Base-by-base conservation (phyloP, 1,284 basidiomycete genomes). In the Ceratobasidium papillatum region DNA sequence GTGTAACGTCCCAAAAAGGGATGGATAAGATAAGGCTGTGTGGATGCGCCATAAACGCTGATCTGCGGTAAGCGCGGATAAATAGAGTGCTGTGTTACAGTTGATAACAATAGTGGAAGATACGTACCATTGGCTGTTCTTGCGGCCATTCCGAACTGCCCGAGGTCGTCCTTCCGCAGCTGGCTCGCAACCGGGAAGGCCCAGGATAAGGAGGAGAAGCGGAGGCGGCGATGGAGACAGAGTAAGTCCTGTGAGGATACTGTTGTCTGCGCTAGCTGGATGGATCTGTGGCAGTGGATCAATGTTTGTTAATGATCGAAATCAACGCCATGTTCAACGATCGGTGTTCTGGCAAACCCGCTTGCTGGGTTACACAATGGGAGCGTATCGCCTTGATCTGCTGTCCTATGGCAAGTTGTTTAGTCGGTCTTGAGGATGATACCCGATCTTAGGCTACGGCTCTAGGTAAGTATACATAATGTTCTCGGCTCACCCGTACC, bases 281-380 rank as follows among this genome's bases (percentile, higher is more conserved):
- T n/a, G n/a, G n/a, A n/a, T n/a, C 32, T 54, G 54, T 58, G 54
- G 54, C 54, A 58, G 54, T 58, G 54, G 54, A 19, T 58, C 22
- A 27, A 25, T 54, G n/a, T 3, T 30, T 25, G n/a, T 30, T 14
- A 8, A 30, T 17, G 14, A 9, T 22, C 11, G 4, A 25, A 27
- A 22, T 30, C n/a, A 54, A 25, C 7, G 25, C 7, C n/a, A 30
- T 54, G 27, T 32, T 34, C n/a, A n/a, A n/a, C 54, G 30, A 58
- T 58, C 54, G 54, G 30, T 34, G 54, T 36, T 58, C 30, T 34
- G 3, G 30, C 30, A 12, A 25, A 12, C 14, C 32, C 54, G 27
- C 17, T 11, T 19, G 54, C 32, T 58, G 30, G 54, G 2, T 27
- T 34, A 32, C 54, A 36, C 4, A 32, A 19, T 19, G 4, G 32